These are phyloP conservation scores for Podila epigama DNA, from an alignment of 192 early-diverging fungal genomes.

Conservation along the genomic window DNA sequence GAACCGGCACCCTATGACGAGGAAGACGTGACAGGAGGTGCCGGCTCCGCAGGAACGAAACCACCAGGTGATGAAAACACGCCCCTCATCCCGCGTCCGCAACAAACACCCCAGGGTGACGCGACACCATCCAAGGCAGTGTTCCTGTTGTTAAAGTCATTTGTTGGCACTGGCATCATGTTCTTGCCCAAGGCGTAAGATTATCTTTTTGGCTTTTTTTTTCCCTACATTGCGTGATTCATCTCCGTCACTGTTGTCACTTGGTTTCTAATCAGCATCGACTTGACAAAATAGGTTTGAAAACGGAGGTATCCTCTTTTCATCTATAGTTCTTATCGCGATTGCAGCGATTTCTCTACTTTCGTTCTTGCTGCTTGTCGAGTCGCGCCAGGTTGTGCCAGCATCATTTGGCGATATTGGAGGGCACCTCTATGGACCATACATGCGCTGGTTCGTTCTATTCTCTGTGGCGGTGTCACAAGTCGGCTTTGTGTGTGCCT, in stretches of 20 bases:
- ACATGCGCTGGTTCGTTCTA: constrained; percentile 72
- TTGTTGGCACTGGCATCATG: constrained; percentile 82
- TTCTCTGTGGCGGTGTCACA: constrained; percentile 78
- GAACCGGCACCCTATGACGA: constrained; percentile 53
- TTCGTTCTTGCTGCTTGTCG: constrained; percentile 75
- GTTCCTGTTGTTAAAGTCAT: constrained; percentile 80
- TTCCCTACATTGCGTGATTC: neutral
- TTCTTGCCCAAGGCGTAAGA: constrained; percentile 71
- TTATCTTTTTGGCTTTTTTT: neutral
- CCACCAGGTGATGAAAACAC: constrained; percentile 30
- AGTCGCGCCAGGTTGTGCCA: constrained; percentile 68
- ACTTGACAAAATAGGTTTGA: constrained; percentile 60
- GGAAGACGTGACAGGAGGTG: constrained; percentile 34
- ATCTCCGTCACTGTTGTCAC: neutral
- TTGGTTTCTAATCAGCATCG: neutral
- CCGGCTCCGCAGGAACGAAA: constrained; percentile 7
- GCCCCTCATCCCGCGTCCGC: constrained; percentile 49
- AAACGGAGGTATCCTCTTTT: constrained; percentile 80
- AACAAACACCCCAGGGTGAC: constrained; percentile 54
- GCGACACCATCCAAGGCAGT: constrained; percentile 76
- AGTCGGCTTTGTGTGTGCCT: constrained; percentile 69
- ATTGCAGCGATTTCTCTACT: constrained; percentile 74
- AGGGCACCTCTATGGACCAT: constrained; percentile 68
- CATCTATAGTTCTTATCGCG: constrained; percentile 63
- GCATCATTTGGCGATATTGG: constrained; percentile 79